Base-by-base conservation (phyloP, 139 green algal species). In the Micromonas commoda region DNA sequence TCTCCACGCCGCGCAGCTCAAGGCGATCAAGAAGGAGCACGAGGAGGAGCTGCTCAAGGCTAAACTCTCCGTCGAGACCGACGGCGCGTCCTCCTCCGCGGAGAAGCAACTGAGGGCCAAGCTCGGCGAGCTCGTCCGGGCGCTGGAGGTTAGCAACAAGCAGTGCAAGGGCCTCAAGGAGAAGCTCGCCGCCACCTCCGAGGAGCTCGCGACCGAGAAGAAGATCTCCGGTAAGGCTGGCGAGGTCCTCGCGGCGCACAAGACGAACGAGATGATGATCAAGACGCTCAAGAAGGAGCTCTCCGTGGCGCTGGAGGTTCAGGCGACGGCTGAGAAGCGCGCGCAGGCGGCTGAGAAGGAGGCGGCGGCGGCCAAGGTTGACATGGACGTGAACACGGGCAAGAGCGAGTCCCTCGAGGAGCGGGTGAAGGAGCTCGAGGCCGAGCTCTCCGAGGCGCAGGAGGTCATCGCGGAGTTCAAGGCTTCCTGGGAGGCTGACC, bases 1-100 rank as follows among this genome's bases (percentile, higher is more conserved):
- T n/a, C n/a, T n/a, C n/a, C n/a, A n/a, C n/a, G n/a, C n/a, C n/a
- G n/a, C 29, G 21, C 13, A 71, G 29, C 33, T 35, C 28, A 3
- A 38, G 64, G 28, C n/a, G 64, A 37, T 71, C 13, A 4, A 76
- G 77, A 32, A 72, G 35, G 82, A 76, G 32, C 73, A 77, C 2
- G 81, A 80, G 28, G 60, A 79, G 45, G 83, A 83, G 28, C 31
- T 80, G 9, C 45, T 57, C 45, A 16, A 23, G 9, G 9, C 45
- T 9, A n/a, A n/a, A n/a, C n/a, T n/a, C n/a, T n/a, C n/a, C 45
- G 45, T 16, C 9, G 45, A 57, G 51, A 76, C n/a, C n/a, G n/a
- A n/a, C n/a, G n/a, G n/a, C n/a, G n/a, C n/a, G n/a, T n/a, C n/a
- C n/a, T n/a, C n/a, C n/a, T n/a, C n/a, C n/a, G n/a, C n/a, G n/a